A percentile compares a stretch with the other conserved stretches of the same genome.
Evolutionary conservation across 257 asterid genomes (phyloP).

Genomic region (Nicotiana tomentosiformis): DNA sequence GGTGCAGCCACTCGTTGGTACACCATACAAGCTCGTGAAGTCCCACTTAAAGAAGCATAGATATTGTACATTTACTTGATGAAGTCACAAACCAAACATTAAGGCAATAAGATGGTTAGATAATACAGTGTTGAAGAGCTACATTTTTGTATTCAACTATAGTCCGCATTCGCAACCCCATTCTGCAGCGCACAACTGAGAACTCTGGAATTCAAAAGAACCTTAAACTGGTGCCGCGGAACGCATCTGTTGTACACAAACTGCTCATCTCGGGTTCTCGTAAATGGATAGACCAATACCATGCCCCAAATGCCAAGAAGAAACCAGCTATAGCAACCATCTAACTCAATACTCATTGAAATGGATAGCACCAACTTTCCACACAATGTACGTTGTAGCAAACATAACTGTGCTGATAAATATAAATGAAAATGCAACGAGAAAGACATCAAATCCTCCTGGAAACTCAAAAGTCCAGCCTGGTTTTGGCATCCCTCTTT

Average conservation of each 20-base stretch:
- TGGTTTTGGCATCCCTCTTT: slow-evolving; percentile 53
- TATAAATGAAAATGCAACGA: slow-evolving; percentile 56
- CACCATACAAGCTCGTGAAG: background rate
- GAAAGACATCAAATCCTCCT: slow-evolving; percentile 61
- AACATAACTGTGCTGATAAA: slow-evolving; percentile 82
- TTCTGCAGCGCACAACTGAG: background rate
- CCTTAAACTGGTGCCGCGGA: background rate
- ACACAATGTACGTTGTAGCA: slow-evolving; percentile 75
- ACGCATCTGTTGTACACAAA: background rate
- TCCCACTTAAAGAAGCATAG: background rate
- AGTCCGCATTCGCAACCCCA: background rate
- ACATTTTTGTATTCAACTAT: background rate
- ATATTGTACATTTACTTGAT: background rate
- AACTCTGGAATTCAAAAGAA: background rate
- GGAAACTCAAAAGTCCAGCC: slow-evolving; percentile 65
- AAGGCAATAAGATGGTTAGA: background rate
- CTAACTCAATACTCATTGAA: slow-evolving; percentile 60
- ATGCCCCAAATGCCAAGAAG: background rate
- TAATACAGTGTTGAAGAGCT: background rate
- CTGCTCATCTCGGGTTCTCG: background rate
- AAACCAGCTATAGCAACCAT: background rate
- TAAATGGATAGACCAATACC: background rate
- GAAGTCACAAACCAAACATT: background rate
- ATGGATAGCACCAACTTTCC: slow-evolving; percentile 95
- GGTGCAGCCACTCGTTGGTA: background rate